Evolutionary conservation across 106 monocot genomes (phyloP), one percentile per base, ranked within the genome.

Genomic region (Acanthochlamys bracteata): DNA sequence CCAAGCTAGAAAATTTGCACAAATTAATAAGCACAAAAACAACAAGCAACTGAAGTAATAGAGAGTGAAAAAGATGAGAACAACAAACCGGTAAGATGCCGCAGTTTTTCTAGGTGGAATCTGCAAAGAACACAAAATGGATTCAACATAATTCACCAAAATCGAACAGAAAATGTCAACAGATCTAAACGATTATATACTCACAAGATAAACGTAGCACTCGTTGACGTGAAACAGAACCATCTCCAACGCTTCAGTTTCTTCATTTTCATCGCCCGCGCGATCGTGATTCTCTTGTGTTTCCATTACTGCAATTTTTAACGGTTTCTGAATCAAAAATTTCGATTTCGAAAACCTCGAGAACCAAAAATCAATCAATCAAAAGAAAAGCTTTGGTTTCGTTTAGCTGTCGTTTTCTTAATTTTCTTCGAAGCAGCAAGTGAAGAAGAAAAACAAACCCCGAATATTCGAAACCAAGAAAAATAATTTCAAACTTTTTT

Each of bases 201-300:
- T 49, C 68, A 96, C 96, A 90, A 96, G 67, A 71, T 96, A 91
- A 62, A 96, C 91, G 76, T 96, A 96, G 78, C 91, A 96, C 74
- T 91, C 96, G 72, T 59, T 70, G 64, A 85, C 80, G 42, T 91
- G 88, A 78, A 96, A 96, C 54, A 96, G 87, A 39, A 88, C 70
- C 33, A 91, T 66, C 70, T 96, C 96, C 0, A 85, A 53, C 25
- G 82, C 72, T 7, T 84, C 86, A 3, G 61, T 41, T 24, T 69
- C 77, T 1, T 76, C 62, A 9, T 60, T 57, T 21, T 27, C 45
- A 17, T 39, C 22, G 24, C 11, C 10, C 11, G 15, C 24, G 23
- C 51, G 51, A 51, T 9, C 51, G 24, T 15, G 42, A 11, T 17
- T 4, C 59, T 14, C 13, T 33, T 33, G 33, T 33, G 1, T 33